Base-by-base conservation (phyloP, 495 filamentous ascomycete genomes). In the Aspergillus conjunctus region DNA sequence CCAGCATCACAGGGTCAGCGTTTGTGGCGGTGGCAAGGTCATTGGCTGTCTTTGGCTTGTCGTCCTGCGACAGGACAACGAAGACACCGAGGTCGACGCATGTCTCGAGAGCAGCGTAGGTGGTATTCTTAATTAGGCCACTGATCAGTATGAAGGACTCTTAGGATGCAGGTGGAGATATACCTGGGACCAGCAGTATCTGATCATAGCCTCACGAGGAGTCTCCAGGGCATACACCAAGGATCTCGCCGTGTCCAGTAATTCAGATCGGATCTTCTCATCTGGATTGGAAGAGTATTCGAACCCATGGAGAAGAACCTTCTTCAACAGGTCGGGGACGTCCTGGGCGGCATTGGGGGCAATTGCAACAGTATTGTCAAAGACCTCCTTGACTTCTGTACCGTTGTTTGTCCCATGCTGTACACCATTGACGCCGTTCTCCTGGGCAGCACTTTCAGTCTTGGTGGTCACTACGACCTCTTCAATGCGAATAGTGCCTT, bases 131-230 rank as follows among this genome's bases (percentile, higher is more conserved):
- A 4, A 22, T 7, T 7, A 5, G 7, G 33, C 20, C 37, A n/a
- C 11, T 20, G 18, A 34, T 59, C 22, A 59, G 21, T n/a, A n/a
- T 11, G 3, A 2, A 26, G 17, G 0, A 10, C 2, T 3, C 17
- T n/a, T 3, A 18, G 37, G 6, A 4, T 12, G 31, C 26, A 18
- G 7, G 31, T 7, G 57, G 20, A 18, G 48, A 8, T 37, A 50
- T 59, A 70, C 73, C 66, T 77, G 72, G 4, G 73, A 69, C 76
- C 76, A 78, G 62, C 71, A 73, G 63, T 69, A 67, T 51, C 73
- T 62, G 43, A 77, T 71, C 62, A 79, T 77, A 4, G 74, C 68
- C 67, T 78, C 77, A 4, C 72, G 67, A 11, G 77, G 77, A 14
- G 75, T 79, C 54, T 79, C 75, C 20, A 77, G 58, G 0, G 75